Evolutionary conservation across 805 yeast species (phyloP).

Genomic region (Torulaspora maleeae): DNA sequence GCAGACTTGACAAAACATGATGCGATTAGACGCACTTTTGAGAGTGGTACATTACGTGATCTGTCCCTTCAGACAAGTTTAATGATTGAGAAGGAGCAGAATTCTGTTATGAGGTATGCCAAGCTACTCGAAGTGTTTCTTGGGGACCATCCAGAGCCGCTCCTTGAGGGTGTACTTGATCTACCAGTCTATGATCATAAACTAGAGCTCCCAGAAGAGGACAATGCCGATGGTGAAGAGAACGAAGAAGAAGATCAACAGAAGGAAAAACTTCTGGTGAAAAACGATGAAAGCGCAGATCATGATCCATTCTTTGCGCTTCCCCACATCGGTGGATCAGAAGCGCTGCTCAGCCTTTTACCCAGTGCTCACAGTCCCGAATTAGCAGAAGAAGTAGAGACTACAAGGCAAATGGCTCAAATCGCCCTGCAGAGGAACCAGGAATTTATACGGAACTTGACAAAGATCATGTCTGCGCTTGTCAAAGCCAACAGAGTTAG

Average conservation of each 20-base stretch:
- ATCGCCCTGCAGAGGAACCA: constrained; percentile 77
- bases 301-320: constrained; percentile 64
- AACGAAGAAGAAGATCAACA: constrained; percentile 10
- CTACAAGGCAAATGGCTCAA: constrained; percentile 67
- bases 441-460: constrained; percentile 77
- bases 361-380: constrained; percentile 47
- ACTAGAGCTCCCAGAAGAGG: constrained; percentile 34
- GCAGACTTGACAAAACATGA: constrained; percentile 71
- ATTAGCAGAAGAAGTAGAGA: constrained; percentile 56
- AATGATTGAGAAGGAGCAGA: constrained; percentile 76
- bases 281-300: constrained; percentile 19
- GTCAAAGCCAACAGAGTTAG: constrained; percentile 74
- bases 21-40: constrained; percentile 62
- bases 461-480: constrained; percentile 68
- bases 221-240: constrained; percentile 18
- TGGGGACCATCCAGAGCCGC: constrained; percentile 77
- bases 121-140: constrained; percentile 71
- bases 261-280: neutral
- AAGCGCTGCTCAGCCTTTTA: constrained; percentile 13
- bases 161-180: constrained; percentile 59
- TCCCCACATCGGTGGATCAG: constrained; percentile 42
- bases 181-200: constrained; percentile 70
- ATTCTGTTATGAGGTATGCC: constrained; percentile 63
- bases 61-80: constrained; percentile 72
- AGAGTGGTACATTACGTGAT: constrained; percentile 48